A percentile compares a stretch with the other conserved stretches of the same genome.
Evolutionary conservation across 2,329 filamentous ascomycete genomes (phyloP).

Genomic region (Thyridium curvatum): DNA sequence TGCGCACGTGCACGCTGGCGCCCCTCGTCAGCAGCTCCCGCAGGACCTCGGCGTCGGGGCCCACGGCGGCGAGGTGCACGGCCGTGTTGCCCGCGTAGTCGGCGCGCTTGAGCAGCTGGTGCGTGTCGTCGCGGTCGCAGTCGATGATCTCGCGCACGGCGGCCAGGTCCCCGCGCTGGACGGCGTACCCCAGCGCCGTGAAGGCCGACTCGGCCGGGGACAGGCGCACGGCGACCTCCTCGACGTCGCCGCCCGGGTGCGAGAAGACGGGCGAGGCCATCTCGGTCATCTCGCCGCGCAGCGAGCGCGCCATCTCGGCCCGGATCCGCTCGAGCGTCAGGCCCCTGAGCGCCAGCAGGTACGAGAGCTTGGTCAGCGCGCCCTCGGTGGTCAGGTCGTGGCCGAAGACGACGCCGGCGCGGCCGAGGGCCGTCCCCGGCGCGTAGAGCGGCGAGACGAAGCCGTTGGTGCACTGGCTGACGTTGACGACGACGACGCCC

Average conservation of each 20-base stretch:
- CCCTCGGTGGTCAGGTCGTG: conserved; percentile 87
- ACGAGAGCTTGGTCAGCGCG: conserved; percentile 84
- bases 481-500: conserved; percentile 81
- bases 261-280: conserved; percentile 66
- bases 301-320: conserved; percentile 63
- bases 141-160: conserved; percentile 62
- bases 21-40: conserved; percentile 53
- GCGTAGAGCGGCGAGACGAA: conserved; percentile 76
- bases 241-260: conserved; percentile 56
- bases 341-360: conserved; percentile 65
- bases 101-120: conserved; percentile 63
- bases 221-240: conserved; percentile 28
- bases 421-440: conserved; percentile 68
- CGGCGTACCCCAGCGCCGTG: conserved; percentile 73
- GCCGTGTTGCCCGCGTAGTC: conserved; percentile 80
- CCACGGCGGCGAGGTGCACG: conserved; percentile 51
- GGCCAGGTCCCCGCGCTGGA: conserved; percentile 62
- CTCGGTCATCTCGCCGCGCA: conserved; percentile 83
- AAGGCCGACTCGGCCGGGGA: conserved; percentile 55
- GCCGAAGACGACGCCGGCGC: conserved; percentile 82
- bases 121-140: conserved; percentile 45
- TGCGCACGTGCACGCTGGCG: conserved; percentile 61
- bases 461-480: conserved; percentile 80
- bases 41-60: conserved; percentile 48
- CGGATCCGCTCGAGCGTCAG: conserved; percentile 54